phyloP scores from a whole-genome alignment of 192 early-diverging fungal genomes.

The Cetraspora pellucida region DNA sequence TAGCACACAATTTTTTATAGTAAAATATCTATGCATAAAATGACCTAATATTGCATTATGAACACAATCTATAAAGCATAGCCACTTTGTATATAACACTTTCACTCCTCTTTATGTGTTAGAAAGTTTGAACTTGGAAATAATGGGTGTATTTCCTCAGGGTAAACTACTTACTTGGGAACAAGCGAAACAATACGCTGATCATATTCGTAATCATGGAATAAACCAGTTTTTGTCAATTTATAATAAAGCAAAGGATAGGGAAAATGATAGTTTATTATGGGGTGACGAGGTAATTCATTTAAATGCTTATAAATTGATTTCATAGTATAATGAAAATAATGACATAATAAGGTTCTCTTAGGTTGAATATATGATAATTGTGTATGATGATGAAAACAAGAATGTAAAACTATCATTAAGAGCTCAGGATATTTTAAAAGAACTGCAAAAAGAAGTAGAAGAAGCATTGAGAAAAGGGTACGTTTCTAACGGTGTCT shows the following conservation, averaged over 20 bases:
- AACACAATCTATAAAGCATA: too few relatives aligned
- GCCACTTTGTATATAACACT: too few relatives aligned
- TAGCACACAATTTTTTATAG: too few relatives aligned
- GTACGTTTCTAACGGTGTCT: too few relatives aligned
- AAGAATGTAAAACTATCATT: slow-evolving; percentile 74
- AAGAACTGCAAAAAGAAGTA: slow-evolving; percentile 74
- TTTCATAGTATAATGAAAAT: not conserved
- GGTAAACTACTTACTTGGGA: slow-evolving; percentile 97
- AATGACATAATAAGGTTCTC: not conserved
- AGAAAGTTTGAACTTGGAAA: too few relatives aligned
- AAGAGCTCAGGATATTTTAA: slow-evolving; percentile 81
- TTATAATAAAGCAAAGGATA: slow-evolving; percentile 79
- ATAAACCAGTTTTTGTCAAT: slow-evolving; percentile 93
- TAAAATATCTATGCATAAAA: too few relatives aligned
- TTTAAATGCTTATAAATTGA: not conserved
- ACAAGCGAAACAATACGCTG: slow-evolving; percentile 80
- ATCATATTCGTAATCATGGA: slow-evolving; percentile 88
- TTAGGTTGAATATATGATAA: slow-evolving; percentile 92
- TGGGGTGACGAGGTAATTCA: slow-evolving; percentile 94
- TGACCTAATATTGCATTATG: too few relatives aligned
- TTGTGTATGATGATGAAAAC: slow-evolving; percentile 74
- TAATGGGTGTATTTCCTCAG: slow-evolving; percentile 94
- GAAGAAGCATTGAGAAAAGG: too few relatives aligned
- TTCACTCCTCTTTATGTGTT: too few relatives aligned
- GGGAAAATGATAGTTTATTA: slow-evolving; percentile 76